Evolutionary conservation across 805 yeast genomes (phyloP).

Genomic region (Lipomyces orientalis): DNA sequence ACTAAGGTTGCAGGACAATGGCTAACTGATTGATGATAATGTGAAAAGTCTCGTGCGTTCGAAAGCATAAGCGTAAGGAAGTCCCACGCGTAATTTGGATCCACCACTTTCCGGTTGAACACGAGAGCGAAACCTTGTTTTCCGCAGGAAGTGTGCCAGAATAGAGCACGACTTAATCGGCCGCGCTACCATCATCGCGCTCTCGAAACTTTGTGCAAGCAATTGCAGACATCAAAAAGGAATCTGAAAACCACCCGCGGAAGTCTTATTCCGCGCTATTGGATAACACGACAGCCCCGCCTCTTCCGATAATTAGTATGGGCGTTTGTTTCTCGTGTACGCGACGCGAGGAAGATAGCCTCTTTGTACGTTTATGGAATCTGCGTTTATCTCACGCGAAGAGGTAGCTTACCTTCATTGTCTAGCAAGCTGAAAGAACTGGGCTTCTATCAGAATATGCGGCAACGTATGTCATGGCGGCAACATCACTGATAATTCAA

Average conservation of each 20-base stretch:
- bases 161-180: too few species aligned
- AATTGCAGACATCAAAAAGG: neutral
- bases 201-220: too few species aligned
- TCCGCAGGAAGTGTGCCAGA: neutral
- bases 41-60: too few species aligned
- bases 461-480: constrained; percentile 26
- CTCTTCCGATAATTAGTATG: constrained; percentile 14
- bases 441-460: constrained; percentile 35
- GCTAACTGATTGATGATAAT: neutral
- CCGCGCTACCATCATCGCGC: too few species aligned
- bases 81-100: neutral
- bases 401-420: neutral
- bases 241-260: too few species aligned
- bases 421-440: constrained; percentile 31
- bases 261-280: neutral
- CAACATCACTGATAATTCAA: too few species aligned
- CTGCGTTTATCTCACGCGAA: neutral
- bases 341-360: constrained; percentile 26
- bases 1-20: neutral
- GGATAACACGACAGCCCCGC: neutral
- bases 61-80: too few species aligned
- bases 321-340: constrained; percentile 36
- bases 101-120: neutral
- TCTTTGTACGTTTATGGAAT: constrained; percentile 26
- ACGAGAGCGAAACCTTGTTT: neutral